A percentile compares a stretch with the other conserved stretches of the same genome.
These are phyloP conservation scores for Penicillium manginii DNA, from an alignment of 495 filamentous ascomycete species.

Conservation along the genomic window DNA sequence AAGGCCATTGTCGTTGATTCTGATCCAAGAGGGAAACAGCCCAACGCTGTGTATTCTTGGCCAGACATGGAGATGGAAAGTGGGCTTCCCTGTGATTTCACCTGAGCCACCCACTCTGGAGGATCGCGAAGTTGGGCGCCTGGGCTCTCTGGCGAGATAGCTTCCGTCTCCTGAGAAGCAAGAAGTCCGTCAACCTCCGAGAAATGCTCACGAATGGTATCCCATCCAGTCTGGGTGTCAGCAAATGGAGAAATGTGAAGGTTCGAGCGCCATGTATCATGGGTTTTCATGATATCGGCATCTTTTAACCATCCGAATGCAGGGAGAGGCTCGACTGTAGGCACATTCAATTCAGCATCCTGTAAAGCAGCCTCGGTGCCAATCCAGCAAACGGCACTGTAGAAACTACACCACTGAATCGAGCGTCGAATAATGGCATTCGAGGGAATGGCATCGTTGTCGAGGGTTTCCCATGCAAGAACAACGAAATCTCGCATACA, in stretches of 20 bases:
- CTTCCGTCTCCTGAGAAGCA: conserved; percentile 27
- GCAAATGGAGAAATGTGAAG: conserved; percentile 29
- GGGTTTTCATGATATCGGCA: conserved; percentile 51
- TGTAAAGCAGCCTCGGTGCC: conserved; percentile 45
- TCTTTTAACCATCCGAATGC: conserved; percentile 63
- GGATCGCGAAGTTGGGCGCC: conserved; percentile 34
- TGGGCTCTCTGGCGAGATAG: conserved; percentile 10
- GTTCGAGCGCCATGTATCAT: conserved; percentile 56
- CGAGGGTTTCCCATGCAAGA: conserved; percentile 58
- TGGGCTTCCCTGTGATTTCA: conserved; percentile 46
- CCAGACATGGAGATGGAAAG: conserved; percentile 54
- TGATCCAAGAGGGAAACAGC: conserved; percentile 61
- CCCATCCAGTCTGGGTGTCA: conserved; percentile 28
- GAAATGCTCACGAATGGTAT: conserved; percentile 31
- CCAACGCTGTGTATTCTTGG: conserved; percentile 49
- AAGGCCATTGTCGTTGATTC: conserved; percentile 48
- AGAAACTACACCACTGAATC: conserved; percentile 60
- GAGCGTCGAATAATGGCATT: conserved; percentile 58
- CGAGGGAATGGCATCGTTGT: conserved; percentile 46
- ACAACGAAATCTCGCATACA: conserved; percentile 52
- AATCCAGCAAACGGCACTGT: conserved; percentile 58
- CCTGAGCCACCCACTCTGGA: conserved; percentile 44
- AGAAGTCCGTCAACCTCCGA: conserved; percentile 33
- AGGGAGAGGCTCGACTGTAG: conserved; percentile 48
- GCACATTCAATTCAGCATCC: conserved; percentile 41